phyloP scores from a whole-genome alignment of 306 rosid species.

The Gynostemma pentaphyllum region DNA sequence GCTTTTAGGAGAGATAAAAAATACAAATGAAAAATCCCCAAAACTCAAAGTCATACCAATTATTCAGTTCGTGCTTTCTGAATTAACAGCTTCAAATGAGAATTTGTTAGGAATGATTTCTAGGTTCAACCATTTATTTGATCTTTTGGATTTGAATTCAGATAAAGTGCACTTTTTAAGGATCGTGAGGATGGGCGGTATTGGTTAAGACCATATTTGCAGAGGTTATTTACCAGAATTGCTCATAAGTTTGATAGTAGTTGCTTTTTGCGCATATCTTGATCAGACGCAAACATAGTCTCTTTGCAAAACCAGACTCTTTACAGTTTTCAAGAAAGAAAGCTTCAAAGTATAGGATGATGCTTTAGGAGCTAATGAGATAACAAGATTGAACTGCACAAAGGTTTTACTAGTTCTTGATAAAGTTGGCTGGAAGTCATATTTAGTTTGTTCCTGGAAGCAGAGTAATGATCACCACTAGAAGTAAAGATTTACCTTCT shows the following conservation, averaged over 20 bases:
- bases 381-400: not conserved
- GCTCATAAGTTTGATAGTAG: not conserved
- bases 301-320: not conserved
- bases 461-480: constrained; percentile 5
- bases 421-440: not conserved
- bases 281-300: not conserved
- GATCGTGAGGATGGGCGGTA: not conserved
- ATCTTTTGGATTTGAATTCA: not conserved
- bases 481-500: too few species aligned
- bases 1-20: too few species aligned
- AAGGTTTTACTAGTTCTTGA: constrained; percentile 3
- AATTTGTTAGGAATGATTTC: too few species aligned
- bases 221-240: not conserved
- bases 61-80: too few species aligned
- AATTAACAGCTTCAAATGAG: too few species aligned
- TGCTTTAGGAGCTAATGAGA: not conserved
- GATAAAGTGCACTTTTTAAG: not conserved
- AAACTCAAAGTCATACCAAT: too few species aligned
- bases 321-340: not conserved
- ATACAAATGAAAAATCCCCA: too few species aligned
- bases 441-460: not conserved
- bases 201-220: not conserved
- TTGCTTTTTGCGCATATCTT: not conserved
- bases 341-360: not conserved
- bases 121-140: too few species aligned